These are phyloP conservation scores for Trichoderma parareesei DNA, from an alignment of 495 filamentous ascomycete species.

Conservation along the genomic window DNA sequence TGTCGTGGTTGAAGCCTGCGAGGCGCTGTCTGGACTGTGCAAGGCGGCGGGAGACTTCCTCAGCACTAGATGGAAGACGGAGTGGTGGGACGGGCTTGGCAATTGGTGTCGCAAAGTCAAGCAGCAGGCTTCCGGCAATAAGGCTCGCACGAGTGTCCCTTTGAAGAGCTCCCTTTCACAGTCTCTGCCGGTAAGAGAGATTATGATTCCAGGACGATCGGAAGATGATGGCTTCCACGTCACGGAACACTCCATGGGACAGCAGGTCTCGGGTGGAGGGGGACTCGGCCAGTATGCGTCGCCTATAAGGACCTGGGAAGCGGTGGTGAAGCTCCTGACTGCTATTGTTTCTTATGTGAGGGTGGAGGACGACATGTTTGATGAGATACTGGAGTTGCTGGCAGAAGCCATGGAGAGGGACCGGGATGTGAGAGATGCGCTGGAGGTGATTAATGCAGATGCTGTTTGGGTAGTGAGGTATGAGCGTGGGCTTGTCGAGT, in stretches of 20 bases:
- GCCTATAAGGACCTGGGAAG: slow-evolving; percentile 51
- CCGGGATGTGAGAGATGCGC: slow-evolving; percentile 40
- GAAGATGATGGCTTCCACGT: neutral
- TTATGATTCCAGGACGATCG: slow-evolving; percentile 23
- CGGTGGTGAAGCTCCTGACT: slow-evolving; percentile 44
- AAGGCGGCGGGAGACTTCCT: slow-evolving; percentile 73
- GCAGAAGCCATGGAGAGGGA: slow-evolving; percentile 39
- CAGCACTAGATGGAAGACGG: slow-evolving; percentile 54
- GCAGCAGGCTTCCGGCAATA: slow-evolving; percentile 24
- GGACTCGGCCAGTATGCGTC: slow-evolving; percentile 44
- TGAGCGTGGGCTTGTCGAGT: slow-evolving; percentile 26
- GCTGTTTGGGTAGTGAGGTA: slow-evolving; percentile 61
- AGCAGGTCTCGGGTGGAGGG: slow-evolving; percentile 10
- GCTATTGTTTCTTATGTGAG: slow-evolving; percentile 47
- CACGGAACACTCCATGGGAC: slow-evolving; percentile 16
- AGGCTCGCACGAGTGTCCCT: slow-evolving; percentile 12
- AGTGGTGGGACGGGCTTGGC: slow-evolving; percentile 52
- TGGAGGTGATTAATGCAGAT: slow-evolving; percentile 58
- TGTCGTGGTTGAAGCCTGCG: slow-evolving; percentile 61
- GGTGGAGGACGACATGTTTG: slow-evolving; percentile 55
- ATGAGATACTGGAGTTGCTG: slow-evolving; percentile 56
- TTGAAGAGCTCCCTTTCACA: slow-evolving; percentile 9
- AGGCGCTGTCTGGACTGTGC: slow-evolving; percentile 55
- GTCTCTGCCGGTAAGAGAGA: neutral
- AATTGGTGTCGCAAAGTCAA: slow-evolving; percentile 29